phyloP scores from a whole-genome alignment of 148 eudicot genomes.

The Talinum fruticosum region DNA sequence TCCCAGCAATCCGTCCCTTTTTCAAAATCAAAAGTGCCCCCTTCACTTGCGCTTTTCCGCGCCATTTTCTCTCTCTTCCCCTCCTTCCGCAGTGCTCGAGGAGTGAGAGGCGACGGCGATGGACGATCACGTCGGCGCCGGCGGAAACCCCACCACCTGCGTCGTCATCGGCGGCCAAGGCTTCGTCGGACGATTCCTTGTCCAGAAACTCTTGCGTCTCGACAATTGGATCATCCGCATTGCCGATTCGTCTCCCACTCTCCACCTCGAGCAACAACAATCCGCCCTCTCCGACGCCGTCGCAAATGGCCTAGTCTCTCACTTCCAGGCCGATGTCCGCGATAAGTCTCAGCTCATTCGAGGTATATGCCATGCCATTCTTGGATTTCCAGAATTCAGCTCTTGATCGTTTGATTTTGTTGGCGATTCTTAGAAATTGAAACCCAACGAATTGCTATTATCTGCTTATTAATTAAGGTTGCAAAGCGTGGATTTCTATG shows the following conservation, averaged over 20 bases:
- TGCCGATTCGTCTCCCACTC: slow-evolving; percentile 51
- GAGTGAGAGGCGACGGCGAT: slow-evolving; percentile 6
- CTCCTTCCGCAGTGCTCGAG: neutral
- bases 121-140: slow-evolving; percentile 27
- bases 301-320: slow-evolving; percentile 48
- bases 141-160: slow-evolving; percentile 46
- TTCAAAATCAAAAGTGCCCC: slow-evolving; percentile 1
- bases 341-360: slow-evolving; percentile 43
- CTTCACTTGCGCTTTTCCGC: slow-evolving; percentile 10
- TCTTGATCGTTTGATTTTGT: neutral
- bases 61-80: slow-evolving; percentile 15
- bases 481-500: neutral
- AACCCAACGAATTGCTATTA: too few species aligned
- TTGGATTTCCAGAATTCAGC: neutral
- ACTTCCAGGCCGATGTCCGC: slow-evolving; percentile 56
- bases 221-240: slow-evolving; percentile 74
- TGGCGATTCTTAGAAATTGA: neutral
- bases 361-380: slow-evolving; percentile 40
- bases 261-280: slow-evolving; percentile 29
- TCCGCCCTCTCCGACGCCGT: slow-evolving; percentile 42
- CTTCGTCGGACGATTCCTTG: slow-evolving; percentile 63
- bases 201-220: slow-evolving; percentile 51
- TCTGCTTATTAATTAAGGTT: too few species aligned
- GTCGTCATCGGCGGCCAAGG: slow-evolving; percentile 71
- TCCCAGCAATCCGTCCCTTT: neutral